These are phyloP conservation scores for Fusarium virguliforme DNA, from an alignment of 2,329 filamentous ascomycete genomes.

Conservation along the genomic window DNA sequence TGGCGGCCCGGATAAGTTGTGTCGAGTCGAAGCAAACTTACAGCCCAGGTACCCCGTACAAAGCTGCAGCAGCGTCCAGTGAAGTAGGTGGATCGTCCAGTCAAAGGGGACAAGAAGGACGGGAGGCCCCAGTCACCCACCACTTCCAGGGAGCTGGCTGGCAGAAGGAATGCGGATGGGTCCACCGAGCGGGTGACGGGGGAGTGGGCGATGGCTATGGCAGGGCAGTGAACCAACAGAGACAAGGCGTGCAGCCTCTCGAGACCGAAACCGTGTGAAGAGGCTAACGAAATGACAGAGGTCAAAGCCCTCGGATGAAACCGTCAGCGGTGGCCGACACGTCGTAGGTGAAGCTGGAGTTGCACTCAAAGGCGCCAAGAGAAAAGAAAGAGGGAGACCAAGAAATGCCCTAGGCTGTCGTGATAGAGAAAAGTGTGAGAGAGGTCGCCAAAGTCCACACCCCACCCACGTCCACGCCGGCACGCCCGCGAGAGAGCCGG, in stretches of 20 bases:
- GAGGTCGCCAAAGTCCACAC: constrained; percentile 15
- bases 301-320: constrained; percentile 28
- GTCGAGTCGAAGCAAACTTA: constrained; percentile 48
- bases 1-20: constrained; percentile 45
- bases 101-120: constrained; percentile 38
- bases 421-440: constrained; percentile 22
- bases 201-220: constrained; percentile 38
- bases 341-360: constrained; percentile 14
- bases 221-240: constrained; percentile 31
- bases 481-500: constrained; percentile 43
- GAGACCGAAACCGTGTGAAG: constrained; percentile 23
- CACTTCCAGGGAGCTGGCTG: constrained; percentile 47
- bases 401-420: constrained; percentile 14
- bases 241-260: constrained; percentile 31
- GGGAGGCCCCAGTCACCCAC: constrained; percentile 45
- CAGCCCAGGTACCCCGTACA: constrained; percentile 39
- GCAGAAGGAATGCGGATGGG: constrained; percentile 49
- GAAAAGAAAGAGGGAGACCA: constrained; percentile 20
- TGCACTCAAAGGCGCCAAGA: constrained; percentile 12
- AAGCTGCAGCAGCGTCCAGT: constrained; percentile 39
- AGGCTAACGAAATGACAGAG: constrained; percentile 27
- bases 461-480: constrained; percentile 32
- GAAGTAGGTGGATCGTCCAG: constrained; percentile 34
- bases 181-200: constrained; percentile 44
- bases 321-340: constrained; percentile 14